Evolutionary conservation across 2,329 filamentous ascomycete species (phyloP).

Genomic region (Aureobasidium sp.): DNA sequence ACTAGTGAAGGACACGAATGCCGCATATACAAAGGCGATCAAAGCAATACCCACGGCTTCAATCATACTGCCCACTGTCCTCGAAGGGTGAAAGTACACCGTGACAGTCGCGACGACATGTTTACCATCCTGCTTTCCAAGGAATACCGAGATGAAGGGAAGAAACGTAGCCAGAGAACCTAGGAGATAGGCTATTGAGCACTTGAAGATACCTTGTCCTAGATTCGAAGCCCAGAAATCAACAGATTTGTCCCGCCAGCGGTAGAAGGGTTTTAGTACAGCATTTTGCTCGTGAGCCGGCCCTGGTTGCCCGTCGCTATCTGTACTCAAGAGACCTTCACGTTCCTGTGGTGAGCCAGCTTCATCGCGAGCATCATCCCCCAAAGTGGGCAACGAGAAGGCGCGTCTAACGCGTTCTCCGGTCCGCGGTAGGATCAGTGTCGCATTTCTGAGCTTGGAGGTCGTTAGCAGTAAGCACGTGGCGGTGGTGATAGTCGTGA

Average conservation of each 20-base stretch:
- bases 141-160: conserved; percentile 58
- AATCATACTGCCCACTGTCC: conserved; percentile 81
- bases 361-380: conserved; percentile 7
- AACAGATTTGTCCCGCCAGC: conserved; percentile 25
- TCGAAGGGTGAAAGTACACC: conserved; percentile 88
- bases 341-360: background rate
- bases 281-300: conserved; percentile 15
- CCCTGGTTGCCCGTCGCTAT: background rate
- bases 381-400: conserved; percentile 55
- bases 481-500: background rate
- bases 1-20: conserved; percentile 67
- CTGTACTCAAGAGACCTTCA: background rate
- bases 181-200: conserved; percentile 79
- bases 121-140: conserved; percentile 83
- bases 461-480: background rate
- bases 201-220: conserved; percentile 79
- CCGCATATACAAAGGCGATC: conserved; percentile 70
- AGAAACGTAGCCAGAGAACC: conserved; percentile 83
- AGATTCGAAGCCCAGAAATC: conserved; percentile 61
- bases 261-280: conserved; percentile 28
- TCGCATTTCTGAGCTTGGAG: conserved; percentile 41
- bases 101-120: conserved; percentile 90
- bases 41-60: conserved; percentile 72
- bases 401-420: conserved; percentile 75
- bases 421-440: conserved; percentile 77